Evolutionary conservation across 2,329 filamentous ascomycete genomes (phyloP).

Genomic region (Colletotrichum cuscutae): DNA sequence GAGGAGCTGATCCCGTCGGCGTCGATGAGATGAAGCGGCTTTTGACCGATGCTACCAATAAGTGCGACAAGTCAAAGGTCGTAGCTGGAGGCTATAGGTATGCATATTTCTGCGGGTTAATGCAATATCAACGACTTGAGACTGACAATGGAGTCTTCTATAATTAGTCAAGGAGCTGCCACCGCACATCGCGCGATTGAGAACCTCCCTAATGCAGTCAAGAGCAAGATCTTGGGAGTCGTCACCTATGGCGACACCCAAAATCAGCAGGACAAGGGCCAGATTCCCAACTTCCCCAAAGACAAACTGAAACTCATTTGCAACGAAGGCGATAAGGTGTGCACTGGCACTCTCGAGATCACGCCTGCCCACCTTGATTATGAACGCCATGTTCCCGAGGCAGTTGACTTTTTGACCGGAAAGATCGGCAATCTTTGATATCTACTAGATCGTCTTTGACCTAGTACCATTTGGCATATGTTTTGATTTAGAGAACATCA

Average conservation of each 20-base stretch:
- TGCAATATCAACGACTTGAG: background rate
- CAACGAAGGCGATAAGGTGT: conserved; percentile 50
- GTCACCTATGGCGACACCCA: conserved; percentile 41
- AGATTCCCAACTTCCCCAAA: conserved; percentile 46
- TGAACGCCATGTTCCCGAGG: conserved; percentile 44
- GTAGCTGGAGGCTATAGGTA: conserved; percentile 51
- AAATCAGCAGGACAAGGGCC: conserved; percentile 45
- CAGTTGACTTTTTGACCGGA: conserved; percentile 42
- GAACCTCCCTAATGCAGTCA: conserved; percentile 33
- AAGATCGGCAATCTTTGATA: conserved; percentile 19
- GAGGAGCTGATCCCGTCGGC: conserved; percentile 43
- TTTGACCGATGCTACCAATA: conserved; percentile 46
- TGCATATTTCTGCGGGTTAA: background rate
- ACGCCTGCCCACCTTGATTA: conserved; percentile 50
- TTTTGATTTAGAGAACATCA: too few species aligned
- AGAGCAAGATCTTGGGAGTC: conserved; percentile 36
- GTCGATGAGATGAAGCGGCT: conserved; percentile 44
- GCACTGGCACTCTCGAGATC: conserved; percentile 46
- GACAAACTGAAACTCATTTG: conserved; percentile 52
- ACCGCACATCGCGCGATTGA: conserved; percentile 40
- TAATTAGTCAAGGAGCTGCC: conserved; percentile 47
- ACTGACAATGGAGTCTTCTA: background rate
- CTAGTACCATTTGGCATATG: too few species aligned
- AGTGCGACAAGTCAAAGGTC: conserved; percentile 48
- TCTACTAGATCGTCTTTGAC: too few species aligned